These are phyloP conservation scores for Marasmius fiardii DNA, from an alignment of 1,284 basidiomycete species.

Conservation along the genomic window DNA sequence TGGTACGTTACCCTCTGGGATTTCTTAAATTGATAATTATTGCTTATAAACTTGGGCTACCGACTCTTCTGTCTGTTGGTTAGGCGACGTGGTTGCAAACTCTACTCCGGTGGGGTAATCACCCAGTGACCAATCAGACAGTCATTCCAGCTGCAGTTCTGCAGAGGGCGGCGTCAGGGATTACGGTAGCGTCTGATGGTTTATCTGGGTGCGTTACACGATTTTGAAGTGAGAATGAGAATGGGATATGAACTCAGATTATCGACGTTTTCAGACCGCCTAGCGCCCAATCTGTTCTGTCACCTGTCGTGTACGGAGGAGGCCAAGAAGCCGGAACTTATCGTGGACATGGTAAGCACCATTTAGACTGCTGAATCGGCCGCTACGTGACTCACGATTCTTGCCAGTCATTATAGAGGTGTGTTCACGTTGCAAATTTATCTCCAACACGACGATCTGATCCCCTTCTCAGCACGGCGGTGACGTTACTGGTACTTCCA, in stretches of 20 bases:
- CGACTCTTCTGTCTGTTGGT: too few species aligned
- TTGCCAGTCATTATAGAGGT: not conserved
- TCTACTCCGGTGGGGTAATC: constrained; percentile 19
- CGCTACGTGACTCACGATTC: too few species aligned
- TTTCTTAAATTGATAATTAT: too few species aligned
- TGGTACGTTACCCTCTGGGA: constrained; percentile 13
- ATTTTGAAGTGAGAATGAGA: constrained; percentile 28
- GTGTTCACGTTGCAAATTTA: too few species aligned
- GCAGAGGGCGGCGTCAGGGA: constrained; percentile 19
- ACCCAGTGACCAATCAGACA: constrained; percentile 17
- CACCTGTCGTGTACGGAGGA: constrained; percentile 32
- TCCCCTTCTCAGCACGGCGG: not conserved
- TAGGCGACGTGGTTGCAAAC: constrained; percentile 24
- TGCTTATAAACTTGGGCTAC: too few species aligned
- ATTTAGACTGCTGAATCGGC: not conserved
- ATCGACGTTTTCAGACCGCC: not conserved
- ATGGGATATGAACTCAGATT: too few species aligned
- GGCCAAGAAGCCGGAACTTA: constrained; percentile 38
- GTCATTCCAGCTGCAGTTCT: constrained; percentile 21
- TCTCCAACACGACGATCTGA: too few species aligned
- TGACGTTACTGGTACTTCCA: not conserved
- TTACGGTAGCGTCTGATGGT: constrained; percentile 12
- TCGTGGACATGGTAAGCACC: constrained; percentile 28
- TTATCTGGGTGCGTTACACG: constrained; percentile 18
- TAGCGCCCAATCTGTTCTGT: constrained; percentile 4